Conservation (phyloP, 352 stramenopile species). For the Phytophthora capsici region DNA sequence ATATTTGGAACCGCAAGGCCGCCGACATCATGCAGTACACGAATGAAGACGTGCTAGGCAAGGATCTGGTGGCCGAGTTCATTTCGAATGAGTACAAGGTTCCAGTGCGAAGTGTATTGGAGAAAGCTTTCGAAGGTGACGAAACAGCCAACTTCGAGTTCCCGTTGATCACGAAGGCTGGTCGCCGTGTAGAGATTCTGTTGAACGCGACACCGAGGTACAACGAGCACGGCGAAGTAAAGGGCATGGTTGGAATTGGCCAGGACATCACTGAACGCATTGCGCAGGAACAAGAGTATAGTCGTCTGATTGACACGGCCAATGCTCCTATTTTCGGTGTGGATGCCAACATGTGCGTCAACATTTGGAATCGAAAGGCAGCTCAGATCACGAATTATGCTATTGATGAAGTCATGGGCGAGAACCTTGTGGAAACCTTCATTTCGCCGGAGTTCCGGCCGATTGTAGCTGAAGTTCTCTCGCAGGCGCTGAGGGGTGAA, state of each 20-base stretch:
- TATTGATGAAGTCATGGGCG: conserved; percentile 84
- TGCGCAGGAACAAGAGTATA: conserved; percentile 75
- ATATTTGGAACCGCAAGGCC: conserved; percentile 89
- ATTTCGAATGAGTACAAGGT: conserved; percentile 62
- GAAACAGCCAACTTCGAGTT: conserved; percentile 74
- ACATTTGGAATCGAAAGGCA: conserved; percentile 92
- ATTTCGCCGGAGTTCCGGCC: conserved; percentile 80
- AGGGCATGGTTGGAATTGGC: conserved; percentile 81
- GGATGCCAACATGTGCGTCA: conserved; percentile 71
- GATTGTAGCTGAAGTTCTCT: conserved; percentile 78
- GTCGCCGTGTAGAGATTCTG: conserved; percentile 58
- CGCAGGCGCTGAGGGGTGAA: conserved; percentile 72
- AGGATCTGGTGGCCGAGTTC: conserved; percentile 77
- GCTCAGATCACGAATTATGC: conserved; percentile 91
- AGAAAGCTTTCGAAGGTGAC: conserved; percentile 47
- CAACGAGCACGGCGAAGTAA: conserved; percentile 68
- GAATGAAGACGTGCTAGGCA: conserved; percentile 81
- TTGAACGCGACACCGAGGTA: conserved; percentile 64
- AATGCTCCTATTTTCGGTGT: conserved; percentile 73
- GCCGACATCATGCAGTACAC: conserved; percentile 86
- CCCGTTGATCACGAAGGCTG: conserved; percentile 63
- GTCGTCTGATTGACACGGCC: conserved; percentile 84
- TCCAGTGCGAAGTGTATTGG: conserved; percentile 37
- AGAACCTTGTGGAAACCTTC: conserved; percentile 89
- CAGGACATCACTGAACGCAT: conserved; percentile 74